Evolutionary conservation across 2,329 filamentous ascomycete species (phyloP).

Genomic region (Lachnellula arida): DNA sequence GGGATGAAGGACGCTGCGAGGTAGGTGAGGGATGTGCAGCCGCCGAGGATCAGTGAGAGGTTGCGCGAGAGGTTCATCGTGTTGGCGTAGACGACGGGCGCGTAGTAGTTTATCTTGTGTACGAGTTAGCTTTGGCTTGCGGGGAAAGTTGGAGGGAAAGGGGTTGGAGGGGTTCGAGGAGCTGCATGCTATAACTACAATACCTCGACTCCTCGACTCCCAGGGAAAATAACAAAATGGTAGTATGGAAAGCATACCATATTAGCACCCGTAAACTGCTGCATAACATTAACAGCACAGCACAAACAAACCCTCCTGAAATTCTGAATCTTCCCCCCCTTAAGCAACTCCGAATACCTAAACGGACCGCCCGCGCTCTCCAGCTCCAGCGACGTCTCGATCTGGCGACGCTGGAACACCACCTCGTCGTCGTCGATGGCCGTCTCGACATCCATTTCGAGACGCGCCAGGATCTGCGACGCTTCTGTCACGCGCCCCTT

Average conservation of each 20-base stretch:
- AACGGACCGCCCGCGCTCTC: slow-evolving; percentile 27
- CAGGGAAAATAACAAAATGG: no score
- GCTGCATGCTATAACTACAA: not conserved
- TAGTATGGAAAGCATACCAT: not conserved
- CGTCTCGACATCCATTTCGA: slow-evolving; percentile 17
- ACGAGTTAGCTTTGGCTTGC: slow-evolving; percentile 29
- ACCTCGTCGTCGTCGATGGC: slow-evolving; percentile 21
- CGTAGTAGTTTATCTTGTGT: slow-evolving; percentile 18
- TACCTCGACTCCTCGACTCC: no score
- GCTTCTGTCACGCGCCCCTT: slow-evolving; percentile 33
- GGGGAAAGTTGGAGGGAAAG: not conserved
- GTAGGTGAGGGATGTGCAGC: slow-evolving; percentile 36
- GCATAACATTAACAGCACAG: slow-evolving; percentile 20
- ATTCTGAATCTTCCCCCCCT: slow-evolving; percentile 17
- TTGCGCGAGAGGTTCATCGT: slow-evolving; percentile 55
- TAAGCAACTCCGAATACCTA: slow-evolving; percentile 18
- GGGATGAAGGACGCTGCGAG: slow-evolving; percentile 71
- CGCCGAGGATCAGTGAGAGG: slow-evolving; percentile 32
- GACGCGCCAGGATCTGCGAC: slow-evolving; percentile 25
- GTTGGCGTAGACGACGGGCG: slow-evolving; percentile 51
- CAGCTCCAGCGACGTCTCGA: slow-evolving; percentile 31
- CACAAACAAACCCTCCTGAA: slow-evolving; percentile 14
- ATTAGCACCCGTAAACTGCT: slow-evolving; percentile 27
- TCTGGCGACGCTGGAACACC: slow-evolving; percentile 29
- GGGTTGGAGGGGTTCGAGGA: not conserved